These are phyloP conservation scores for Kodamaea sagamina DNA, from an alignment of 805 yeast species.

Conservation along the genomic window DNA sequence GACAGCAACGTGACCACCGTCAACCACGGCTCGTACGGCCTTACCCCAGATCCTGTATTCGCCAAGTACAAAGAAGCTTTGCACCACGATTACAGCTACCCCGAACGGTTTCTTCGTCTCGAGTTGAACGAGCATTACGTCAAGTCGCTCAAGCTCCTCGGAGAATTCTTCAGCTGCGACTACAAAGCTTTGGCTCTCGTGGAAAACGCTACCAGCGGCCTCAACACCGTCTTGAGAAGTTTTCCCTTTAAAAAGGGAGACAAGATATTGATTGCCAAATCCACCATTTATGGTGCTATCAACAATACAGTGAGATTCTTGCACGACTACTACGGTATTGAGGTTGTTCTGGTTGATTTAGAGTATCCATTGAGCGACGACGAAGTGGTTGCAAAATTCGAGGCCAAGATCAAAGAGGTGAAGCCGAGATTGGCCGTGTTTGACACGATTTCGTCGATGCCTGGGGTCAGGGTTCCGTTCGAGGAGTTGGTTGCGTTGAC, in stretches of 20 bases:
- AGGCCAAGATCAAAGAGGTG: slow-evolving; percentile 21
- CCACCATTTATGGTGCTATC: slow-evolving; percentile 58
- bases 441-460: slow-evolving; percentile 64
- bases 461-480: slow-evolving; percentile 62
- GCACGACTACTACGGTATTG: slow-evolving; percentile 21
- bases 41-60: slow-evolving; percentile 50
- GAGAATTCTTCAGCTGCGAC: slow-evolving; percentile 48
- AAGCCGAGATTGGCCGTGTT: slow-evolving; percentile 47
- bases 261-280: slow-evolving; percentile 44
- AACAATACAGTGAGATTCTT: slow-evolving; percentile 48
- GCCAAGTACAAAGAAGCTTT: slow-evolving; percentile 34
- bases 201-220: slow-evolving; percentile 61
- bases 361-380: slow-evolving; percentile 19
- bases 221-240: slow-evolving; percentile 57
- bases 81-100: slow-evolving; percentile 33
- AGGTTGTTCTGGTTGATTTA: slow-evolving; percentile 20
- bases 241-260: slow-evolving; percentile 54
- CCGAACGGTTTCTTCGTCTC: slow-evolving; percentile 47
- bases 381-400: slow-evolving; percentile 27
- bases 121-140: slow-evolving; percentile 30
- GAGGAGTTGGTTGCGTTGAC: slow-evolving; percentile 49
- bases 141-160: slow-evolving; percentile 38
- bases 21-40: slow-evolving; percentile 69
- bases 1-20: slow-evolving; percentile 45
- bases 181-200: slow-evolving; percentile 52